phyloP scores from a whole-genome alignment of 225 moss, liverwort and hornwort genomes.

The Marchantia paleacea region DNA sequence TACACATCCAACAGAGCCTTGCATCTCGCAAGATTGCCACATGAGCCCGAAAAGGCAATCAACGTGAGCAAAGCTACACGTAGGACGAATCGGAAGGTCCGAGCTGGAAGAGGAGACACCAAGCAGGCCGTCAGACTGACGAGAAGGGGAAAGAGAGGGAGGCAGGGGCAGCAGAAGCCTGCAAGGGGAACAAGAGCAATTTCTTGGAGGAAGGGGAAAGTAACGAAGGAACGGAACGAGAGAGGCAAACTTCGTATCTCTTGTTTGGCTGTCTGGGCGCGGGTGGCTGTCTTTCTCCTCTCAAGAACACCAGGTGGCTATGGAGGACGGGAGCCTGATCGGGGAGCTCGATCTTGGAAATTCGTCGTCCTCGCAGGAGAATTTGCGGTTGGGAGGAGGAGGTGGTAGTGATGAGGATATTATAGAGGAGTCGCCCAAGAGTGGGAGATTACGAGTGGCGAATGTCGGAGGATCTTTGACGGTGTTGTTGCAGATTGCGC shows the following conservation, averaged over 20 bases:
- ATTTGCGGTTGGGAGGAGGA: neutral
- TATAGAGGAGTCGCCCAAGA: slow-evolving; percentile 23
- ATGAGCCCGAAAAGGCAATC: neutral
- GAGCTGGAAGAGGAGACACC: neutral
- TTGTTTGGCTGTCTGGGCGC: neutral
- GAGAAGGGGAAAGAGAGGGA: neutral
- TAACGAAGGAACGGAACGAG: neutral
- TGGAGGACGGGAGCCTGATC: slow-evolving; percentile 34
- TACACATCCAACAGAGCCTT: neutral
- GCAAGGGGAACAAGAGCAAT: neutral
- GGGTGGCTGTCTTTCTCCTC: neutral
- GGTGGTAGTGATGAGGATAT: neutral
- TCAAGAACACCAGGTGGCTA: slow-evolving; percentile 8
- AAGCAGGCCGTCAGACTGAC: neutral
- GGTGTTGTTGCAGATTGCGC: slow-evolving; percentile 81
- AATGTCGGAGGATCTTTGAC: slow-evolving; percentile 88
- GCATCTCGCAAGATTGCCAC: neutral
- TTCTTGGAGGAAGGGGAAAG: neutral
- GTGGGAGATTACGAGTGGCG: slow-evolving; percentile 37
- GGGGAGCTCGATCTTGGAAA: slow-evolving; percentile 15
- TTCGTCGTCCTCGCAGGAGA: slow-evolving; percentile 10
- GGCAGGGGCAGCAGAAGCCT: neutral
- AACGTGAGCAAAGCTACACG: neutral
- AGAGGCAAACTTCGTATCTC: neutral
- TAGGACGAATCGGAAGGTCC: slow-evolving; percentile 2